A percentile compares a stretch with the other conserved stretches of the same genome.
phyloP scores from a whole-genome alignment of 495 filamentous ascomycete genomes.

The Xylaria grammica region DNA sequence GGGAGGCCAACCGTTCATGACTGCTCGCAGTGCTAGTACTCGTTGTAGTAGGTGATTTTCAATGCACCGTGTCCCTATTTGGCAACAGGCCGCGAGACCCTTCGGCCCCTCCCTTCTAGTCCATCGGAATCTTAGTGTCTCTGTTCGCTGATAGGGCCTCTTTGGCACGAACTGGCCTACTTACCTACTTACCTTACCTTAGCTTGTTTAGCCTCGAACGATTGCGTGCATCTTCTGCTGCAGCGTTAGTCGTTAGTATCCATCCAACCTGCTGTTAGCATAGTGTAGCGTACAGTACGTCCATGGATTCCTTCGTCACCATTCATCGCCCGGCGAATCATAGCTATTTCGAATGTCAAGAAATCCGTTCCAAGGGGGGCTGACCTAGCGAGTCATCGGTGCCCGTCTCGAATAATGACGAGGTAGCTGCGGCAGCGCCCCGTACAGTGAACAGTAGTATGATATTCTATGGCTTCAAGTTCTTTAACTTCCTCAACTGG shows the following conservation, averaged over 20 bases:
- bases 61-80: neutral
- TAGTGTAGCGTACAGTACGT: neutral
- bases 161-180: neutral
- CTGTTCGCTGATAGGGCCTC: neutral
- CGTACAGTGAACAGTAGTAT: constrained; percentile 12
- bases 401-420: neutral
- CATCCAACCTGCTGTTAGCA: neutral
- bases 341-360: neutral
- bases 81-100: constrained; percentile 9
- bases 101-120: constrained; percentile 4
- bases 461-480: neutral
- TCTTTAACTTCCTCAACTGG: neutral
- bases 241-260: neutral
- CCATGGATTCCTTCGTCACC: constrained; percentile 3
- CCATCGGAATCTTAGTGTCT: no score
- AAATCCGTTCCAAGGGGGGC: neutral
- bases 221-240: neutral
- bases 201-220: neutral
- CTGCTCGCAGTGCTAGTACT: no score
- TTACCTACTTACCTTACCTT: neutral
- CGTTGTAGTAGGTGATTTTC: neutral
- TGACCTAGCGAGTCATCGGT: neutral
- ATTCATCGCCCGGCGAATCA: constrained; percentile 5
- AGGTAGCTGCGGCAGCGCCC: constrained; percentile 15
- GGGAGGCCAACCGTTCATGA: neutral